Evolutionary conservation across 2,329 filamentous ascomycete species (phyloP), one percentile per base, ranked within the genome.

Genomic region (Monosporascus sp.): DNA sequence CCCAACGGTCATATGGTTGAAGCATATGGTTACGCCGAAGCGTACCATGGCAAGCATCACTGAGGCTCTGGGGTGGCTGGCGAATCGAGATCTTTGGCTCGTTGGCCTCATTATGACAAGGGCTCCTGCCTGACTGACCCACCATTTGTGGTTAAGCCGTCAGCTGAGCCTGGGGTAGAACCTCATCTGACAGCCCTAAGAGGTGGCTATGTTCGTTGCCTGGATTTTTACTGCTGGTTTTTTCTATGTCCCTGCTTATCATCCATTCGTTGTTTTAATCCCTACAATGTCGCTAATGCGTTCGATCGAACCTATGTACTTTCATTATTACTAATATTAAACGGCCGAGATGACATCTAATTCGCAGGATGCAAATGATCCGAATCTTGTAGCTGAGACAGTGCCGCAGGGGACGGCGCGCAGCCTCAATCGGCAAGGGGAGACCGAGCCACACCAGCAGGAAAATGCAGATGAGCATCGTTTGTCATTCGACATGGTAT

Each of bases 371-470:
- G 36, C 25, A 22, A 41, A 51, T 22, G 37, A 51, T 17, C 22
- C 37, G 22, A 46, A 37, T 18, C 18, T 38, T n/a, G 37, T 41
- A 25, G 38, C 49, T 6, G 44, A 53, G 31, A 57, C 55, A 51
- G 54, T 51, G 41, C 24, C 50, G 17, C 52, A 54, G 49, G 48
- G 49, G 18, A 38, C 37, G 8, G 39, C 24, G 22, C 38, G 7
- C 9, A 41, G 34, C 46, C 22, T 17, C 18, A 20, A 5, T 44
- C 45, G 18, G 50, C 20, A 51, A 27, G 37, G 15, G 14, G 36
- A 47, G 34, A 14, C 18, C 5, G 39, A 24, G 3, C 14, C 39
- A 24, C 25, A 14, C 22, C 37, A 18, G 5, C 48, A 42, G 15
- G 24, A 38, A 42, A 24, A 36, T 38, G 24, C 42, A 27, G n/a